phyloP scores from a whole-genome alignment of 2,329 filamentous ascomycete species.

The Colletotrichum lentis region DNA sequence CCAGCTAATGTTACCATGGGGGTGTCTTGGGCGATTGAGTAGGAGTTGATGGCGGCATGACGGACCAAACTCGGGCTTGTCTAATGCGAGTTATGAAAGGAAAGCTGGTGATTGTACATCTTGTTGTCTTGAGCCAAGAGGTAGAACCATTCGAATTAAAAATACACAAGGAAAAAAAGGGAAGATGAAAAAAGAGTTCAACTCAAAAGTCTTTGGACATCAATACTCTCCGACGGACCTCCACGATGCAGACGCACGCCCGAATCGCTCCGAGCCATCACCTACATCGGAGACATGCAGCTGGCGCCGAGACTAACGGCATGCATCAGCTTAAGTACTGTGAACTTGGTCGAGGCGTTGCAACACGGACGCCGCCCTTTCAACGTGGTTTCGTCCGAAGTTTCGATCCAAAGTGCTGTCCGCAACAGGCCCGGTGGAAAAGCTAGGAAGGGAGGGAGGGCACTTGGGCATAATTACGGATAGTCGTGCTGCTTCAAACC shows the following conservation, averaged over 20 bases:
- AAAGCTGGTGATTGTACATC: not conserved
- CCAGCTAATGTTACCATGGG: conserved; percentile 1
- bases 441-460: not conserved
- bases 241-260: not conserved
- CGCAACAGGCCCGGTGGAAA: conserved; percentile 10
- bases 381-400: conserved; percentile 33
- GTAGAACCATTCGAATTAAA: too few relatives aligned
- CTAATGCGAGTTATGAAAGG: not conserved
- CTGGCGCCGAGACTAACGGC: conserved; percentile 16
- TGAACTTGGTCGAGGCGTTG: conserved; percentile 15
- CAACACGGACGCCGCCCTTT: conserved; percentile 22
- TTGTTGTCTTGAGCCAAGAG: too few relatives aligned
- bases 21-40: conserved; percentile 21
- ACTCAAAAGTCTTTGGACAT: not conserved
- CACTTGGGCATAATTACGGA: conserved; percentile 22
- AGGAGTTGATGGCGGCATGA: not conserved
- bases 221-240: not conserved
- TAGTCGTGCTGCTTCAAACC: conserved; percentile 29
- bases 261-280: conserved; percentile 13
- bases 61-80: conserved; percentile 16
- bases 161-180: not conserved
- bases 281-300: not conserved
- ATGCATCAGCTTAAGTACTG: conserved; percentile 16
- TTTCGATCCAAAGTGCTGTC: conserved; percentile 21
- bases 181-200: not conserved